Evolutionary conservation across 2,329 filamentous ascomycete genomes (phyloP), one percentile per base, ranked within the genome.

Genomic region (Penicillium brevicompactum): DNA sequence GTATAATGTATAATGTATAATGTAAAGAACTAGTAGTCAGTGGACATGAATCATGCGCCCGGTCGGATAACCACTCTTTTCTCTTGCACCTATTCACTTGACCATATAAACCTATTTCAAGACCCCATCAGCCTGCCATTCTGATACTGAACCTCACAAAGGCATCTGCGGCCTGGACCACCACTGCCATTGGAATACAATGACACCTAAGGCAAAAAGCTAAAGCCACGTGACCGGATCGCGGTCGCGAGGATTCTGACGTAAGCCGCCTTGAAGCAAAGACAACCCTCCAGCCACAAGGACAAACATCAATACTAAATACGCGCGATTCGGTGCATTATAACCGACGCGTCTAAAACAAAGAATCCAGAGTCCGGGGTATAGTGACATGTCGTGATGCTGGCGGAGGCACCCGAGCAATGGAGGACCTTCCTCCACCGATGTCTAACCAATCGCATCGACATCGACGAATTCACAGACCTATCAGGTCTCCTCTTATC

Each of bases 391-490:
- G 60, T 49, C 27, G 53, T 24, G 24, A 34, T 53, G 61, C 48
- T 59, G 60, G 58, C 61, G 42, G 66, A 65, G 63, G 64, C 64
- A 46, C 61, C 67, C 46, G 67, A 70, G 59, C 70, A 74, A 68
- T 75, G 73, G 73, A 69, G 61, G 59, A 66, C 64, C 51, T 71
- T 75, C 61, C 62, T 75, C 67, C 63, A 67, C 46, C 67, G 67
- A 59, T 74, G 73, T 62, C 58, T 75, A 52, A 64, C 67, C 53
- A 69, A 70, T 56, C 71, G 73, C 30, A 67, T 74, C 48, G 73
- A 73, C 54, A 70, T 68, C 10, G 62, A 67, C 18, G 72, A 76
- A 44, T 77, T 77, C 63, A 69, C 65, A 42, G 65, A 68, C 34
- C 64, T 77, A 16, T 68, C 68, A n/a, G 69, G 68, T 38, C 51